Evolutionary conservation across 1,139 yeast species (phyloP).

Genomic region (Geotrichum candidum): DNA sequence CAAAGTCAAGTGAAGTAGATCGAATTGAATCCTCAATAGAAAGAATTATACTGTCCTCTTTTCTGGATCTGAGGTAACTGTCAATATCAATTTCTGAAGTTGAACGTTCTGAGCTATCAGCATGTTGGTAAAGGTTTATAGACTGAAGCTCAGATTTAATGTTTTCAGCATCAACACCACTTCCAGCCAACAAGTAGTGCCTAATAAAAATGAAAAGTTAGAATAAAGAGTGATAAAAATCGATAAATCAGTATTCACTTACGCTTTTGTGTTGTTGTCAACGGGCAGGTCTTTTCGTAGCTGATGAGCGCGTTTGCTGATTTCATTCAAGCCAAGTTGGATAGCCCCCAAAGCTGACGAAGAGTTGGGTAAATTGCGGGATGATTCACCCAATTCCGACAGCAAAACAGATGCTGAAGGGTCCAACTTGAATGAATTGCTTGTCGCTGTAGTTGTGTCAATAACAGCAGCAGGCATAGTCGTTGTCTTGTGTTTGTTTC

Average conservation of each 20-base stretch:
- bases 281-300: slow-evolving; percentile 46
- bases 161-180: slow-evolving; percentile 85
- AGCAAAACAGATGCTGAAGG: slow-evolving; percentile 40
- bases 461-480: slow-evolving; percentile 11
- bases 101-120: slow-evolving; percentile 23
- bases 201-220: slow-evolving; percentile 13
- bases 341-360: slow-evolving; percentile 64
- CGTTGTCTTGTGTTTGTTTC: not conserved
- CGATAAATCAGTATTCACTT: slow-evolving; percentile 13
- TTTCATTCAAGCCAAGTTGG: slow-evolving; percentile 69
- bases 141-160: slow-evolving; percentile 55
- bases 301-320: slow-evolving; percentile 61
- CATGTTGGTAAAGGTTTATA: slow-evolving; percentile 27
- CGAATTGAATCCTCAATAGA: slow-evolving; percentile 78
- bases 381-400: slow-evolving; percentile 64
- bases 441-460: not conserved
- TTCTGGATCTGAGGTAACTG: slow-evolving; percentile 49
- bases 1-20: slow-evolving; percentile 77
- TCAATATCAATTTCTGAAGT: slow-evolving; percentile 25
- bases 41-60: slow-evolving; percentile 74
- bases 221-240: not conserved
- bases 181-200: slow-evolving; percentile 81
- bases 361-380: slow-evolving; percentile 61
- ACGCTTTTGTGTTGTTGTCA: slow-evolving; percentile 67
- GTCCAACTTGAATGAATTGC: slow-evolving; percentile 14